A percentile compares a stretch with the other conserved stretches of the same genome.
Conservation (phyloP, 768 basidiomycete genomes). For the Dentipellis sp. region DNA sequence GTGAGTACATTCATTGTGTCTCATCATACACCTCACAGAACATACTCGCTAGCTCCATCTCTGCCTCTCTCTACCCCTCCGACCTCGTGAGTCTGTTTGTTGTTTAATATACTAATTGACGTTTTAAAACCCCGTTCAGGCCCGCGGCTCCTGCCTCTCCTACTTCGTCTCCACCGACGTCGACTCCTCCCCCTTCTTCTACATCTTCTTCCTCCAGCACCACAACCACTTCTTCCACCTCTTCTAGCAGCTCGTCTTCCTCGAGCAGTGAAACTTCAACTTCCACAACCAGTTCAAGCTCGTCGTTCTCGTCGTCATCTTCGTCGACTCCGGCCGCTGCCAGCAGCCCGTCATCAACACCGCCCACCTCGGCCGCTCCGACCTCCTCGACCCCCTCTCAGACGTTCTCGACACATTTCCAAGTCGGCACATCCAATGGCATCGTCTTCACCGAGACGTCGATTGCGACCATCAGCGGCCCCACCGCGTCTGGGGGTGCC, state of each 20-base stretch:
- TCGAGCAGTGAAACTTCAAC: not conserved
- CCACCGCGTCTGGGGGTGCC: not conserved
- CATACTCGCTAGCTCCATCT: too few species aligned
- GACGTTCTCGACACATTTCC: conserved; percentile 4
- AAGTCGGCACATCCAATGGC: conserved; percentile 9
- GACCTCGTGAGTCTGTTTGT: too few species aligned
- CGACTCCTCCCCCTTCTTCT: not conserved
- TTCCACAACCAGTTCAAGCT: not conserved
- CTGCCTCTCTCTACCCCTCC: too few species aligned
- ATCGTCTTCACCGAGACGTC: conserved; percentile 11
- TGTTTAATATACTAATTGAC: too few species aligned
- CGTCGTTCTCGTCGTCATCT: not conserved
- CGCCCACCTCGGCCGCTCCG: not conserved
- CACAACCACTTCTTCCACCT: not conserved
- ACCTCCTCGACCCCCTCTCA: not conserved
- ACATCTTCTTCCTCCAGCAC: not conserved
- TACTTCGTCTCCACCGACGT: not conserved
- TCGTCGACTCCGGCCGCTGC: conserved; percentile 1
- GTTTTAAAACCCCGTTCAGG: too few species aligned
- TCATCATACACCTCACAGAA: too few species aligned
- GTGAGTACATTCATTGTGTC: too few species aligned
- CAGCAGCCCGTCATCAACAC: not conserved
- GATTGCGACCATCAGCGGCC: conserved; percentile 1
- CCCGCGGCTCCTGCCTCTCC: not conserved
- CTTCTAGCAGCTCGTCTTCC: not conserved